Conservation (phyloP, 768 basidiomycete species). For the Rubroboletus pulcherrimus region DNA sequence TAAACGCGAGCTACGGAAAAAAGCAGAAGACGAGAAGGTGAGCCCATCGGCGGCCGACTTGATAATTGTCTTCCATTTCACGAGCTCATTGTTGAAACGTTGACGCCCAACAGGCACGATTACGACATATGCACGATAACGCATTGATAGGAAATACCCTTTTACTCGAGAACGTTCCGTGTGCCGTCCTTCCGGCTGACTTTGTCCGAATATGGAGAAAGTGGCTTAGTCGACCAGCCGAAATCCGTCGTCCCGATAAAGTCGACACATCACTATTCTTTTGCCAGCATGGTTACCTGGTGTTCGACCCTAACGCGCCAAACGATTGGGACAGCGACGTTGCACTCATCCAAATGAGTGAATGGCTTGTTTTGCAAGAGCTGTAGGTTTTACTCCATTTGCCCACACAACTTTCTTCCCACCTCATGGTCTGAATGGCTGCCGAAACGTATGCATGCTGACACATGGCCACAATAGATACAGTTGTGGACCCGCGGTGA, state of each 20-base stretch:
- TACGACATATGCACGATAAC: constrained; percentile 61
- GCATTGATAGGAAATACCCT: constrained; percentile 42
- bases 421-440: constrained; percentile 2
- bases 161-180: constrained; percentile 47
- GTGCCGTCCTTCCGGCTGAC: constrained; percentile 54
- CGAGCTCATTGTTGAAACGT: constrained; percentile 9
- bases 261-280: constrained; percentile 62
- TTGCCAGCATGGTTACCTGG: constrained; percentile 62
- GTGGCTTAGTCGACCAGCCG: constrained; percentile 61
- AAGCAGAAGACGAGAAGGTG: constrained; percentile 80
- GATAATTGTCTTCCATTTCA: constrained; percentile 12
- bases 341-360: constrained; percentile 52
- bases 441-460: constrained; percentile 10
- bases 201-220: constrained; percentile 68
- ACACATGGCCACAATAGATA: constrained; percentile 44
- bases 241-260: constrained; percentile 51
- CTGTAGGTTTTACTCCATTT: constrained; percentile 43
- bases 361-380: constrained; percentile 61
- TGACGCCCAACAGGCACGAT: constrained; percentile 44
- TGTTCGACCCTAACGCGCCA: constrained; percentile 61
- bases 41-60: not conserved
- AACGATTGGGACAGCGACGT: constrained; percentile 57
- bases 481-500: constrained; percentile 50
- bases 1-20: constrained; percentile 57
- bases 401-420: constrained; percentile 1